Evolutionary conservation across 495 filamentous ascomycete genomes (phyloP), one percentile per base, ranked within the genome.

Genomic region (Aspergillus egyptiacus): DNA sequence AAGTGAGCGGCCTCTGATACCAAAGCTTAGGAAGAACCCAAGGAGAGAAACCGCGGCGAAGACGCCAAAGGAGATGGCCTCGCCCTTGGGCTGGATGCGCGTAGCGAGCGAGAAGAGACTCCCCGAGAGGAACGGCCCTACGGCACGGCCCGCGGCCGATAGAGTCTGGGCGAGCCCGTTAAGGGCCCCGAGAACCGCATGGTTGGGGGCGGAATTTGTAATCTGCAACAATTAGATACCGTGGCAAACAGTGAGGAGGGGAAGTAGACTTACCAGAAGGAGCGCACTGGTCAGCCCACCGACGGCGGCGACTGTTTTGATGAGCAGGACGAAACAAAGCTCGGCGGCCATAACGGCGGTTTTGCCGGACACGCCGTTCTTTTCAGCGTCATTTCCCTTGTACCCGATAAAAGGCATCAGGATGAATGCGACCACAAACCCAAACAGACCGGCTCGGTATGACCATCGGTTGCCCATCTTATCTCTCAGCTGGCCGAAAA

Each of bases 111-210:
- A 84, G 62, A 94, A 97, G 0, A 98, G 68, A 2, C 81, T 80
- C 1, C 93, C 93, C 0, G 87, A 88, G 3, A 96, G 67, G 61
- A 97, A 90, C 0, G 93, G 93, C 0, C 93, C 94, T 0, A 87
- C 75, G 24, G 91, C 88, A 39, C 93, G 81, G 18, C 93, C 93
- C 1, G 86, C 91, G 0, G 94, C 93, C 6, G 89, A 93, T 2
- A 98, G 79, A 0, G 89, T 94, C 65, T 98, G 93, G 3, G 93
- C 93, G 15, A 98, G 81, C 23, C 93, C 93, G 53, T 97, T 96
- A 23, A 98, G 71, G 1, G 86, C 91, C 9, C 93, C 93, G 0
- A 98, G 75, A 3, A 89, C 89, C 15, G 84, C 83, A 62, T 95
- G 78, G 27, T 89, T 87, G 0, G 87, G 89, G 2, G 88, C 87